phyloP scores from a whole-genome alignment of 2,329 filamentous ascomycete genomes.

The Penicillium aurantiogriseum region DNA sequence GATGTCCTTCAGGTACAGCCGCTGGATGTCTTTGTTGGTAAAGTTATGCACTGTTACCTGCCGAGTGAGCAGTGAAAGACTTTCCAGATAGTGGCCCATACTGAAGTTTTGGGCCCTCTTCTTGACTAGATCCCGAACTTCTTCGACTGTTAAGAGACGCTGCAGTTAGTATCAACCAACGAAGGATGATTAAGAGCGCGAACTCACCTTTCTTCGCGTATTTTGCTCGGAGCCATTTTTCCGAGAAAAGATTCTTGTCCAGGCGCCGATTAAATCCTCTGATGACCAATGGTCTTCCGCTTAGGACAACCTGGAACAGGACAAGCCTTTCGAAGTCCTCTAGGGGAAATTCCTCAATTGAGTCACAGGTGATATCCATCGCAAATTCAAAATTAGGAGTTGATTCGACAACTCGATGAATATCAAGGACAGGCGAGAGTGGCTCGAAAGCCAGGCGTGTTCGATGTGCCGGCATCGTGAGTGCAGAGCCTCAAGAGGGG shows the following conservation, averaged over 20 bases:
- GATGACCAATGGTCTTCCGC: slow-evolving; percentile 84
- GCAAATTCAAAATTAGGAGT: slow-evolving; percentile 86
- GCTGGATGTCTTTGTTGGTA: slow-evolving; percentile 74
- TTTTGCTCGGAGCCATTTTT: slow-evolving; percentile 74
- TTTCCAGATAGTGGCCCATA: slow-evolving; percentile 84
- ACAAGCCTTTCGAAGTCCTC: slow-evolving; percentile 84
- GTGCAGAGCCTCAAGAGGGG: background rate
- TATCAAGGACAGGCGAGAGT: slow-evolving; percentile 79
- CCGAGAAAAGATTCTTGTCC: slow-evolving; percentile 74
- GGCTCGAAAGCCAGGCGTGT: slow-evolving; percentile 90
- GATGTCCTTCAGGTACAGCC: slow-evolving; percentile 95
- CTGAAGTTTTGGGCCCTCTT: slow-evolving; percentile 78
- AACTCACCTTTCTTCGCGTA: slow-evolving; percentile 73
- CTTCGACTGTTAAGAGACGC: slow-evolving; percentile 63
- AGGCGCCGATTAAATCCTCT: slow-evolving; percentile 79
- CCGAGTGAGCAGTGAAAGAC: slow-evolving; percentile 78
- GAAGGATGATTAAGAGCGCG: slow-evolving; percentile 5
- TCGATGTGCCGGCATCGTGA: slow-evolving; percentile 70
- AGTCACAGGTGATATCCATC: slow-evolving; percentile 72
- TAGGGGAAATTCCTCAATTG: slow-evolving; percentile 73
- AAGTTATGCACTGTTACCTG: slow-evolving; percentile 77
- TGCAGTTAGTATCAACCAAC: slow-evolving; percentile 6
- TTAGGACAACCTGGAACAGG: slow-evolving; percentile 74
- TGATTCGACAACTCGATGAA: slow-evolving; percentile 70
- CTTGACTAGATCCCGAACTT: slow-evolving; percentile 74